Base-by-base conservation (phyloP, 2,329 filamentous ascomycete genomes). In the Ascochyta koolunga region DNA sequence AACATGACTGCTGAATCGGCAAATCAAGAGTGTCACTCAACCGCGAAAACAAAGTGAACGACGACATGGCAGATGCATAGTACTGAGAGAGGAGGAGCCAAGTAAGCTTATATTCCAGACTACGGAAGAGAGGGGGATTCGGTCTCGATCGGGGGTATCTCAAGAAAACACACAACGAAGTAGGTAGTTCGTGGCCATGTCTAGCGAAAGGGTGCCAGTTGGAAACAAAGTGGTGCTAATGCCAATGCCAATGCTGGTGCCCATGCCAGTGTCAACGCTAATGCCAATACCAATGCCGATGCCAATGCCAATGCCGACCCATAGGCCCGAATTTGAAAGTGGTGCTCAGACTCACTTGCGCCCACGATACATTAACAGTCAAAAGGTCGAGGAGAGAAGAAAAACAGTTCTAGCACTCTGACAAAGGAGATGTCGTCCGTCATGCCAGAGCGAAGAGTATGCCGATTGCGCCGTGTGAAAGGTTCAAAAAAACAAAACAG, bases 371-470 rank as follows among this genome's bases (percentile, higher is more conserved):
- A 54, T 54, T 49, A 46, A 50, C 45, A 54, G 45, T 41, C 51
- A 46, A 40, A 45, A 42, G 3, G n/a, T n/a, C n/a, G n/a, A 24
- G 21, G 25, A 33, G 50, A 44, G 31, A 27, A 13, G 5, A 29
- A 13, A 29, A 1, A 29, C 5, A 10, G 10, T 10, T 39, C 15
- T 21, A 19, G 2, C 21, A 21, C 44, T 38, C 50, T 50, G 16
- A 70, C 66, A 71, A 64, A 72, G 54, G 65, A 65, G 65, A 72
- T 21, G 54, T 71, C 68, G 61, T 69, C 57, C 56, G 58, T 65
- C 68, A 66, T 68, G 56, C 69, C 66, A 52, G 68, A 72, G 69
- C 69, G 62, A 60, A 67, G 63, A 65, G 65, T 65, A 49, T 59
- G 43, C 64, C 68, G 47, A 37, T 31, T 60, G 59, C 70, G 68